phyloP scores from a whole-genome alignment of 2,329 filamentous ascomycete species.

The Epichloe elymi region DNA sequence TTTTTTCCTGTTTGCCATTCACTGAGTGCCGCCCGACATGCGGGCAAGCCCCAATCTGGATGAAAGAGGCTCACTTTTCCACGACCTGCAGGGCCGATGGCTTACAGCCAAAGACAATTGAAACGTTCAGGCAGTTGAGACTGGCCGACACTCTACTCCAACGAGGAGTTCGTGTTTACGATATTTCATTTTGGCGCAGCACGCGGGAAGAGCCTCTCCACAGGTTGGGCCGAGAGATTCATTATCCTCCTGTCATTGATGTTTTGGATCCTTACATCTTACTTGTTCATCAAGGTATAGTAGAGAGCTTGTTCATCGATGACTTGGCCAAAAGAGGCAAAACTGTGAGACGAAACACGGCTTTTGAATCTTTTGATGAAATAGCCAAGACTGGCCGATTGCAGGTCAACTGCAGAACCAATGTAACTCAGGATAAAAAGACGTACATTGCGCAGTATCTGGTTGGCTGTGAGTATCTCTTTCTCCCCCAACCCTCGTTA shows the following conservation, averaged over 20 bases:
- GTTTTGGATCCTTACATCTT: constrained; percentile 44
- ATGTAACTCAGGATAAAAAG: constrained; percentile 36
- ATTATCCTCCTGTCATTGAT: constrained; percentile 52
- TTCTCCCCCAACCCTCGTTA: neutral
- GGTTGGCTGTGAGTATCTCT: constrained; percentile 44
- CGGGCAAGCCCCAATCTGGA: neutral
- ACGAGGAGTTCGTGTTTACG: constrained; percentile 56
- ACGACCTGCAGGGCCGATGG: constrained; percentile 45
- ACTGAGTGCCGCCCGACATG: neutral
- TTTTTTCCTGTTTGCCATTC: neutral
- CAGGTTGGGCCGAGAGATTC: constrained; percentile 50
- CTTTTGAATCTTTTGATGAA: constrained; percentile 44
- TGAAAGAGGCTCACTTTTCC: constrained; percentile 3
- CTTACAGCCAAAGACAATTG: constrained; percentile 65
- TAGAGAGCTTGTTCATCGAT: constrained; percentile 57
- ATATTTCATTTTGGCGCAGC: constrained; percentile 60
- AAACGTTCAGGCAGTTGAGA: constrained; percentile 61
- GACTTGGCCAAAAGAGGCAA: constrained; percentile 53
- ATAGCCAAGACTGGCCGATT: constrained; percentile 30
- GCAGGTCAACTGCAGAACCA: constrained; percentile 37
- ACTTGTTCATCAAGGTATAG: constrained; percentile 60
- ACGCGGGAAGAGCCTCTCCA: constrained; percentile 37
- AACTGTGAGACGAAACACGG: constrained; percentile 48
- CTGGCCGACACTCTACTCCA: constrained; percentile 56
- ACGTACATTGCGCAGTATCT: constrained; percentile 48